phyloP scores from a whole-genome alignment of 805 yeast species.

The Saccharomycopsis sp. region DNA sequence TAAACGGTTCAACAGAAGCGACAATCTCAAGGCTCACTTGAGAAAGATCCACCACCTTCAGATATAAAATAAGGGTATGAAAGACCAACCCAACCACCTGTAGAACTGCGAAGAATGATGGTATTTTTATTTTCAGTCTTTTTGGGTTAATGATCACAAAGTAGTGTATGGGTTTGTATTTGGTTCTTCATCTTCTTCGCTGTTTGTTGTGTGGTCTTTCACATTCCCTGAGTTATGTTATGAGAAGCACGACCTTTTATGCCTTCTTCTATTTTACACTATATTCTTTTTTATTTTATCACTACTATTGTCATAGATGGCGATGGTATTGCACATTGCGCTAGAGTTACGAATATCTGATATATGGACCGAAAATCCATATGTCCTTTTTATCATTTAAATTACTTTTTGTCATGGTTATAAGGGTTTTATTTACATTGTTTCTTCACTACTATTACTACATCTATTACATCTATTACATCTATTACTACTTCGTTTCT shows the following conservation, averaged over 20 bases:
- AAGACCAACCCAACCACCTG: background rate
- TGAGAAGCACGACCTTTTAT: background rate
- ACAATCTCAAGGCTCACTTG: slow-evolving; percentile 72
- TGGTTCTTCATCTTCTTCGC: background rate
- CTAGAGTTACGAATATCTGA: background rate
- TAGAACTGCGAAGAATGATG: background rate
- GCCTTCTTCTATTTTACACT: background rate
- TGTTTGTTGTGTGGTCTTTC: background rate
- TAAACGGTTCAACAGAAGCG: slow-evolving; percentile 63
- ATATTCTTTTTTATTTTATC: background rate
- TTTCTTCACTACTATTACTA: background rate
- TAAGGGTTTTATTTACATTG: background rate
- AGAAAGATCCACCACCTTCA: slow-evolving; percentile 32
- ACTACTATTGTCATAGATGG: background rate
- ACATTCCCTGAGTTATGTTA: background rate
- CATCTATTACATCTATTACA: background rate
- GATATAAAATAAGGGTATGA: background rate
- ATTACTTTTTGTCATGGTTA: background rate
- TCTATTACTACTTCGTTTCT: background rate
- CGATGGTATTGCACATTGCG: background rate
- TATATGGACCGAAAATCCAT: background rate
- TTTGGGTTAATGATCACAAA: background rate
- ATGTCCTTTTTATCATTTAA: background rate
- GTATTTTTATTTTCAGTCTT: background rate
- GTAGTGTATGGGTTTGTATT: background rate